Conservation (phyloP, 345 rosid species). For the Populus deltoides region DNA sequence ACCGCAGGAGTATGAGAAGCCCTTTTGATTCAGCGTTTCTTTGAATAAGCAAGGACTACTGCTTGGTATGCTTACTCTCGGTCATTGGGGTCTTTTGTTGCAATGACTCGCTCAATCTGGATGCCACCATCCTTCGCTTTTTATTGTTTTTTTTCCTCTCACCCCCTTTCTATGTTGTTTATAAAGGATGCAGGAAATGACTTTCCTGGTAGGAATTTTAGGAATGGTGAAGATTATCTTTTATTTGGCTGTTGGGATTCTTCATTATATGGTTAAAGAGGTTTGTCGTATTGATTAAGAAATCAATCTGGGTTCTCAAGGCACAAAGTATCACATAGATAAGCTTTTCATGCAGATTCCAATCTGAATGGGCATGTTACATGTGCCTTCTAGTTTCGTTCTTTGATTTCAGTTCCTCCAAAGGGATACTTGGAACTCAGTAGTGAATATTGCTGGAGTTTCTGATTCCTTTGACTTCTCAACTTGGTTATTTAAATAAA, state of each 20-base stretch:
- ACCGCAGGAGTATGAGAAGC: conserved; percentile 65
- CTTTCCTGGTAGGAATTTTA: conserved; percentile 5
- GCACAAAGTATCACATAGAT: not conserved
- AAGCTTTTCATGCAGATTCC: not conserved
- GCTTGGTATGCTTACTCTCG: conserved; percentile 12
- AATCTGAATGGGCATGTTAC: not conserved
- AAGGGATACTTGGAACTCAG: not conserved
- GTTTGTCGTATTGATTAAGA: conserved; percentile 2
- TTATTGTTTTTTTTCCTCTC: not conserved
- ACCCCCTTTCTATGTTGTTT: not conserved
- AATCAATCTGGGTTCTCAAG: not conserved
- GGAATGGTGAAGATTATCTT: conserved; percentile 13
- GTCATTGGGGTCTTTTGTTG: conserved; percentile 7
- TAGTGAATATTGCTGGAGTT: not conserved
- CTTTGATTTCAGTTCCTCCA: not conserved
- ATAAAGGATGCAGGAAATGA: conserved; percentile 7
- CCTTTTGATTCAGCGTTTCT: conserved; percentile 46
- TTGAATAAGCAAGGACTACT: conserved; percentile 5
- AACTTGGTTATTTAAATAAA: not conserved
- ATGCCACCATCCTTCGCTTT: not conserved
- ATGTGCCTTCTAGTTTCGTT: not conserved
- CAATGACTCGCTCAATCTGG: conserved; percentile 1
- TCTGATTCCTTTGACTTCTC: not conserved
- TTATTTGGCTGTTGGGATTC: not conserved
- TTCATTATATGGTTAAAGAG: not conserved